Percentiles rank a stretch among this genome's conserved stretches.
Evolutionary conservation across 306 rosid genomes (phyloP).

Genomic region (Inga oerstediana): DNA sequence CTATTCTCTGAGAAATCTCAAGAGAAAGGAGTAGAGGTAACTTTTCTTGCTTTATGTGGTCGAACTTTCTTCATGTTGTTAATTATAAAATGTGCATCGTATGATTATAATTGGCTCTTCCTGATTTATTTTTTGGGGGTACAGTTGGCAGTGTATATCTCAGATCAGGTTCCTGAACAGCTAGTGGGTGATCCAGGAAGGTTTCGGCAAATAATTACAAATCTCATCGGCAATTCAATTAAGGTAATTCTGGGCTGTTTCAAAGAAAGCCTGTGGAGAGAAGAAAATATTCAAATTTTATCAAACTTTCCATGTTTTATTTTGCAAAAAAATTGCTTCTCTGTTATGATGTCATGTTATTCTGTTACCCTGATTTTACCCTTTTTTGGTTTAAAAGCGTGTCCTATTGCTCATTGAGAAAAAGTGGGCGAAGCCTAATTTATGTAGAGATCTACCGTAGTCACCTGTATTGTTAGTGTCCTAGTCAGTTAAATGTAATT

Average conservation of each 20-base stretch:
- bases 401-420: no score
- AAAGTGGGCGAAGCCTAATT: no score
- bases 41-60: conserved; percentile 13
- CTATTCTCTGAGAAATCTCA: conserved; percentile 94
- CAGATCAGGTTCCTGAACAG: conserved; percentile 76
- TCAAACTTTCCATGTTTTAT: neutral
- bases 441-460: no score
- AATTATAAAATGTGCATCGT: no score
- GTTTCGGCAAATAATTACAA: conserved; percentile 82
- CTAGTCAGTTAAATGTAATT: no score
- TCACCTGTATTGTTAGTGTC: no score
- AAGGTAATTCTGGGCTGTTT: conserved; percentile 48
- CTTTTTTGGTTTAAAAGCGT: conserved; percentile 6
- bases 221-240: conserved; percentile 83
- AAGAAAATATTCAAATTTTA: conserved; percentile 4
- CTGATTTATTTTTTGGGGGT: conserved; percentile 38
- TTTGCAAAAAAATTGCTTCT: neutral
- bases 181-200: conserved; percentile 85
- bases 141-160: conserved; percentile 77
- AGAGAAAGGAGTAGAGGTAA: conserved; percentile 96
- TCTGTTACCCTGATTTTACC: neutral
- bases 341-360: neutral
- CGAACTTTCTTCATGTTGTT: neutral
- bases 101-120: conserved; percentile 24
- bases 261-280: neutral